Base-by-base conservation (phyloP, 1,284 basidiomycete genomes). In the Puccinia horiana region DNA sequence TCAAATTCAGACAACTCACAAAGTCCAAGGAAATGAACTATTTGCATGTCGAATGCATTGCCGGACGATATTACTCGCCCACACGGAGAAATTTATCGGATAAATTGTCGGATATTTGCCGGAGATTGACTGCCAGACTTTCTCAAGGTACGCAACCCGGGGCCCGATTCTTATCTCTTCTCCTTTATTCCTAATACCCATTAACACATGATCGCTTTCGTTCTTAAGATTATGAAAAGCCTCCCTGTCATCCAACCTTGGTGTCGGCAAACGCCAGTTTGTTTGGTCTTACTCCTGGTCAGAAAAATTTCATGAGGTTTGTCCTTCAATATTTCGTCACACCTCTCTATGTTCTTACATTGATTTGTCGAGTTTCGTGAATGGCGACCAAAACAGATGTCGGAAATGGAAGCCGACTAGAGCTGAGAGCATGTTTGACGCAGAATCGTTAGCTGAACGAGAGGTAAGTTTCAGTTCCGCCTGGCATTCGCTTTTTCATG, bases 41-140 rank as follows among this genome's bases (percentile, higher is more conserved):
- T 49, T 20, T 81, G 5, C 8, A 61, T 29, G 11, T 74, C n/a
- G 56, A 74, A 40, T 81, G 79, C 37, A 74, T 81, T 23, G 49
- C 79, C 23, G 79, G 79, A n/a, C 16, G 79, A 52, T 81, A 74
- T 63, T 81, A 81, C 37, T 81, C 79, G n/a, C 70, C 79, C 47
- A 58, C 52, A 12, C 42, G 54, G 18, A 72, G 73, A 63, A 81
- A 81, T 44, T 47, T 40, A 63, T 58, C 52, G 2, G 52, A 81
- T 32, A 40, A 52, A 47, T 42, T 81, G 18, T 12, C 20, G 0
- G 63, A 79, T 16, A 49, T 69, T 70, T 54, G 77, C 52, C 0
- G 44, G 20, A 32, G 65, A 54, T 70, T 79, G 23, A 37, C 47
- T 16, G 42, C 65, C 37, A 79, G 70, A 29, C 40, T 79, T 32